These are phyloP conservation scores for Termitomyces sp. DNA, from an alignment of 768 basidiomycete genomes.

Conservation along the genomic window DNA sequence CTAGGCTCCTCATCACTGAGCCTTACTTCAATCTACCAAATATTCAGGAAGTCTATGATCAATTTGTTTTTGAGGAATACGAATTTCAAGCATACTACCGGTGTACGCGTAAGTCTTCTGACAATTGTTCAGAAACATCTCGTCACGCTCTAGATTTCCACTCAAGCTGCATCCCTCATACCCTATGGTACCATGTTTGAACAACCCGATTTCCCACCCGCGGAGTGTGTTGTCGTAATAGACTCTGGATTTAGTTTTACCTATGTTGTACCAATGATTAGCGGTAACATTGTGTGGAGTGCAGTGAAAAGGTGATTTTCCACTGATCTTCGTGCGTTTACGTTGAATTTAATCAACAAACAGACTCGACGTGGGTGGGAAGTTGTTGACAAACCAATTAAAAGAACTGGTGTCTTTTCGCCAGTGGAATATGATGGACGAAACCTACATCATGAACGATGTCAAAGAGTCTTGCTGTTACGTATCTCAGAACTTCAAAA, in stretches of 20 bases:
- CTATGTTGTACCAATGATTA: conserved; percentile 82
- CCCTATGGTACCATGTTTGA: conserved; percentile 74
- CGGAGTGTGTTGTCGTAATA: conserved; percentile 81
- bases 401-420: conserved; percentile 93
- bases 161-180: conserved; percentile 74
- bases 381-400: conserved; percentile 91
- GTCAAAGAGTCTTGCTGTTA: conserved; percentile 92
- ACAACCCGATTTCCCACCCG: conserved; percentile 42
- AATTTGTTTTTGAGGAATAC: conserved; percentile 96
- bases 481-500: conserved; percentile 68
- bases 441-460: conserved; percentile 90
- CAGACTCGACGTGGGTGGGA: conserved; percentile 94
- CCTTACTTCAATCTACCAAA: conserved; percentile 94
- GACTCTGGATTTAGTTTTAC: conserved; percentile 96
- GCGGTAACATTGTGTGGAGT: conserved; percentile 71
- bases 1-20: conserved; percentile 85
- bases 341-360: conserved; percentile 10
- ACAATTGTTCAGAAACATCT: conserved; percentile 3
- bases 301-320: conserved; percentile 75
- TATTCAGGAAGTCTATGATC: conserved; percentile 90
- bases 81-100: conserved; percentile 84
- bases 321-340: conserved; percentile 8
- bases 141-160: conserved; percentile 13
- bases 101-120: conserved; percentile 65
- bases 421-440: conserved; percentile 99